Base-by-base conservation (phyloP, 306 rosid genomes). In the Pachyrhizus erosus region DNA sequence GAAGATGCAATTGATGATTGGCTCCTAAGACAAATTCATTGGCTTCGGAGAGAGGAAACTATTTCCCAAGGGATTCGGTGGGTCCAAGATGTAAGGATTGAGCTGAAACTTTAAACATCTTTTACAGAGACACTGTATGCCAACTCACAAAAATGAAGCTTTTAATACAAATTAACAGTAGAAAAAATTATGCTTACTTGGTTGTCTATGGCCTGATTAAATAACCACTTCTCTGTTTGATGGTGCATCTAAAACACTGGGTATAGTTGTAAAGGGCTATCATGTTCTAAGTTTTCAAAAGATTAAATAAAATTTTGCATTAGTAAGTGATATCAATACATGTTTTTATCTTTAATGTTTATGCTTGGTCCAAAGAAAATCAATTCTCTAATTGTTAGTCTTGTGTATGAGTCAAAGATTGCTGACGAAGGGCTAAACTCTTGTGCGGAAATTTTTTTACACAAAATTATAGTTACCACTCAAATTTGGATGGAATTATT, bases 1-100 rank as follows among this genome's bases (percentile, higher is more conserved):
- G 97, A 93, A 58, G 99, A 96, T 82, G 98, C 99, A 65, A 86
- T 96, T 86, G 99, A 96, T 86, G 99, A 96, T 82, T 96, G 93
- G 90, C 96, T 96, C 80, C 70, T 90, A 81, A 88, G 92, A 76
- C 97, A 96, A 82, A 93, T 96, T 80, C 92, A 91, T 73, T 89
- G 92, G 94, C 94, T 96, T 18, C 92, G 92, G 80, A 91, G 88
- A 77, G 99, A 92, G 80, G 98, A 91, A 21, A 76, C 83, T 54
- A 48, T 96, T 64, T 94, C 98, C 86, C 89, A 84, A 65, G 98
- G 95, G 74, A 96, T 93, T 91, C 90, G 87, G 12, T 96, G 99
- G 98, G 62, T 96, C 80, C 97, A 96, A 89, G 94, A 93, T 86
- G 99, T 96, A 90, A 96, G 98, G 37, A 84, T 82, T 74, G 46